A percentile compares a stretch with the other conserved stretches of the same genome.
Evolutionary conservation across 345 rosid genomes (phyloP).

Genomic region (Salix arbutifolia): DNA sequence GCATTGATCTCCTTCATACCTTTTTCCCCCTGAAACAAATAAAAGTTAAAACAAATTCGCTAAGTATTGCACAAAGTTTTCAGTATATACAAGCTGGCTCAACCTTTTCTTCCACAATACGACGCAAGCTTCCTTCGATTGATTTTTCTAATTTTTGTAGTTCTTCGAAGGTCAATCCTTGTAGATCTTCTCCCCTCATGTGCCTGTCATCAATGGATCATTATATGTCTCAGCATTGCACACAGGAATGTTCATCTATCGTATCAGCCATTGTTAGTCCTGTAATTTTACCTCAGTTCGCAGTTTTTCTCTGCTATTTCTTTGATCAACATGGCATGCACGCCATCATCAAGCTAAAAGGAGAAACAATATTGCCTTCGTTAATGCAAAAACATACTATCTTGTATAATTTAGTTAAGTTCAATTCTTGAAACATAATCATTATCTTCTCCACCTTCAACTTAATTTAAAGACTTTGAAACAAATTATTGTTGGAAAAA

Average conservation of each 20-base stretch:
- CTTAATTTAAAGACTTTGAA: not conserved
- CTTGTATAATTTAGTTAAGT: not conserved
- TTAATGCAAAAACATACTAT: not conserved
- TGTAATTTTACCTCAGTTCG: conserved; percentile 34
- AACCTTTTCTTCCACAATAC: conserved; percentile 30
- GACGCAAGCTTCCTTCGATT: conserved; percentile 18
- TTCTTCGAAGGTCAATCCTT: conserved; percentile 26
- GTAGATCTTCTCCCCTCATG: conserved; percentile 34
- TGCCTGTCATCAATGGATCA: conserved; percentile 11
- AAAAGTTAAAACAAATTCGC: not conserved
- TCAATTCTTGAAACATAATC: not conserved
- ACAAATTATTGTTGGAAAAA: too few species aligned
- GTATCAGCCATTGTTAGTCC: not conserved
- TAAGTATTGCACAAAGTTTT: not conserved
- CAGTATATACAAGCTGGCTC: not conserved
- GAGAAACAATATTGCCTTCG: not conserved
- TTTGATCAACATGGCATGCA: conserved; percentile 19
- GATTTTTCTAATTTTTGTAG: conserved; percentile 17
- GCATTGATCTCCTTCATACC: conserved; percentile 19
- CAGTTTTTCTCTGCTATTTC: conserved; percentile 32
- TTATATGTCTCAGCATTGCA: not conserved
- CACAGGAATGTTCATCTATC: not conserved
- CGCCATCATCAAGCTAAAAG: conserved; percentile 23
- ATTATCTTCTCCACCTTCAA: not conserved
- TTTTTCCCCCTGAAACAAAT: conserved; percentile 26